A percentile compares a stretch with the other conserved stretches of the same genome.
phyloP scores from a whole-genome alignment of 2,329 filamentous ascomycete genomes.

The Aspergillus glaucus region DNA sequence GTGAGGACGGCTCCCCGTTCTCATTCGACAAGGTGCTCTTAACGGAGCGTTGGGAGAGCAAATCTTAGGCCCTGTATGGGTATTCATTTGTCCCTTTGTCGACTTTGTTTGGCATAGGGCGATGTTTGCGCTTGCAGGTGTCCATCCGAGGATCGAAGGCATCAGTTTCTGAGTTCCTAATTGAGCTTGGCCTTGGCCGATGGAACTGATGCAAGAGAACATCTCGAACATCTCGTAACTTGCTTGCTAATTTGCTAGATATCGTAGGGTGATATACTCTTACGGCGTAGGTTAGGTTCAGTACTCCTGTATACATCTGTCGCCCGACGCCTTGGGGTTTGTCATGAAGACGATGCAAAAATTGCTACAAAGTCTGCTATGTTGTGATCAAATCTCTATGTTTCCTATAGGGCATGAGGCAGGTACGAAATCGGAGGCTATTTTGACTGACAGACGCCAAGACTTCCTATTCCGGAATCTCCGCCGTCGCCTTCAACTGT shows the following conservation, averaged over 20 bases:
- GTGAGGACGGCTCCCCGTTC: constrained; percentile 16
- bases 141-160: constrained; percentile 30
- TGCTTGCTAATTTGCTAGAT: neutral
- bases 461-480: neutral
- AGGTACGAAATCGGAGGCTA: neutral
- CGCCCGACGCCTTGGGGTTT: no score
- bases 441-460: neutral
- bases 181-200: constrained; percentile 13
- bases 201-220: constrained; percentile 37
- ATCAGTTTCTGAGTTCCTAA: constrained; percentile 24
- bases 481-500: neutral
- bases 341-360: no score
- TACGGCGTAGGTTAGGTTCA: no score
- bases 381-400: neutral
- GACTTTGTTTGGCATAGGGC: constrained; percentile 5
- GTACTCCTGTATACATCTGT: no score
- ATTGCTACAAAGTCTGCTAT: no score
- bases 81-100: constrained; percentile 15
- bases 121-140: constrained; percentile 11
- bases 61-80: constrained; percentile 21
- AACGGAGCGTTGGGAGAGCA: constrained; percentile 78
- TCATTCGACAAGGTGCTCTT: constrained; percentile 58
- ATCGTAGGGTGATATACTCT: no score
- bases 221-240: constrained; percentile 28
- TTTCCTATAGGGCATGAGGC: neutral